Percentiles rank a stretch among this genome's conserved stretches.
Evolutionary conservation across 1,284 basidiomycete genomes (phyloP).

Genomic region (Malassezia pachydermatis): DNA sequence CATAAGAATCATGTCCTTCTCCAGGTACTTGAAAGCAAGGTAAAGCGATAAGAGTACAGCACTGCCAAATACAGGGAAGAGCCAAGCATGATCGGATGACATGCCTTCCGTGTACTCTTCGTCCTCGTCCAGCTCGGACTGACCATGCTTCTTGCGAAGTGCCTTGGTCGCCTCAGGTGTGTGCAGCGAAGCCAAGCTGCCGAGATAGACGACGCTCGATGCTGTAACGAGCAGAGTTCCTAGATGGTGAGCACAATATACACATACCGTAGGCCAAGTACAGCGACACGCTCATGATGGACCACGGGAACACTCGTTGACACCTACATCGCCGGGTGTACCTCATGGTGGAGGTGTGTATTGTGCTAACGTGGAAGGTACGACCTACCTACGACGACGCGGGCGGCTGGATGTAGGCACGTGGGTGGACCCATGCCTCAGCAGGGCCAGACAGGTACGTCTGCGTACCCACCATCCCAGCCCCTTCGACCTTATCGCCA

Average conservation of each 20-base stretch:
- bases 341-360: conserved; percentile 7
- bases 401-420: conserved; percentile 2
- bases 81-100: conserved; percentile 38
- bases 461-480: conserved; percentile 23
- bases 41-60: conserved; percentile 37
- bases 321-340: neutral
- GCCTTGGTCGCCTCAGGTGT: conserved; percentile 35
- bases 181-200: conserved; percentile 33
- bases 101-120: conserved; percentile 28
- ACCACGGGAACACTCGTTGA: neutral
- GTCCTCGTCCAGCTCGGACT: conserved; percentile 23
- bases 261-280: conserved; percentile 29
- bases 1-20: conserved; percentile 36
- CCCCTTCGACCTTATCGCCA: conserved; percentile 27
- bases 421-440: conserved; percentile 11
- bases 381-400: neutral
- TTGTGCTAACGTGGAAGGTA: no score
- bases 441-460: conserved; percentile 6
- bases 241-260: neutral
- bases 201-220: conserved; percentile 25
- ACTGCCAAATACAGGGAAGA: conserved; percentile 43
- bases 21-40: conserved; percentile 41
- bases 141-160: conserved; percentile 21
- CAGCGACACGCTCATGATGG: conserved; percentile 14
- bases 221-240: conserved; percentile 1